phyloP scores from a whole-genome alignment of 2,329 filamentous ascomycete species.

The Alternaria conjuncta region DNA sequence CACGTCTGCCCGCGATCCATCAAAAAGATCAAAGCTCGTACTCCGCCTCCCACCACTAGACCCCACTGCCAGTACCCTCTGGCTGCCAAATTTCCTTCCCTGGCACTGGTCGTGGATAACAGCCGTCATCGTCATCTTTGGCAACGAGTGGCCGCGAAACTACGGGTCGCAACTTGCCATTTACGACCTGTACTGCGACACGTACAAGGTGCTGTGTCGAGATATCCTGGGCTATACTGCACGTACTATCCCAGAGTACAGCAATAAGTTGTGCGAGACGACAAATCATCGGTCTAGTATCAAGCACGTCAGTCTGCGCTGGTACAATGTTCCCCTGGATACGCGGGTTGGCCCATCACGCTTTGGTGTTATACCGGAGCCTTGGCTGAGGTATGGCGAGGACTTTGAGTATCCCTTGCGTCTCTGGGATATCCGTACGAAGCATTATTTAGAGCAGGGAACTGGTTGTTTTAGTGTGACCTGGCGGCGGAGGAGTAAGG shows the following conservation, averaged over 20 bases:
- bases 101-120: neutral
- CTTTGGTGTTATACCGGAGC: neutral
- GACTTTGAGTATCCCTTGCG: neutral
- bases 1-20: neutral
- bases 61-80: neutral
- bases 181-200: neutral
- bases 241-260: neutral
- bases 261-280: neutral
- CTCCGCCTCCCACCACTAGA: neutral
- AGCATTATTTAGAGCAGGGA: accelerated
- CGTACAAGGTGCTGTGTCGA: neutral
- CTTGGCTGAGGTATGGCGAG: neutral
- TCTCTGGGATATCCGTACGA: neutral
- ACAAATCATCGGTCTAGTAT: neutral
- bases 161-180: neutral
- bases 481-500: neutral
- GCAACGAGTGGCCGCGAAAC: neutral
- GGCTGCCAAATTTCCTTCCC: neutral
- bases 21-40: neutral
- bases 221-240: neutral
- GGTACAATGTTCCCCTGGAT: neutral
- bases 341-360: neutral
- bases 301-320: neutral
- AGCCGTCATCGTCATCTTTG: neutral
- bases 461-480: neutral